Evolutionary conservation across 805 yeast genomes (phyloP).

Genomic region (Sungouiella thailandica): DNA sequence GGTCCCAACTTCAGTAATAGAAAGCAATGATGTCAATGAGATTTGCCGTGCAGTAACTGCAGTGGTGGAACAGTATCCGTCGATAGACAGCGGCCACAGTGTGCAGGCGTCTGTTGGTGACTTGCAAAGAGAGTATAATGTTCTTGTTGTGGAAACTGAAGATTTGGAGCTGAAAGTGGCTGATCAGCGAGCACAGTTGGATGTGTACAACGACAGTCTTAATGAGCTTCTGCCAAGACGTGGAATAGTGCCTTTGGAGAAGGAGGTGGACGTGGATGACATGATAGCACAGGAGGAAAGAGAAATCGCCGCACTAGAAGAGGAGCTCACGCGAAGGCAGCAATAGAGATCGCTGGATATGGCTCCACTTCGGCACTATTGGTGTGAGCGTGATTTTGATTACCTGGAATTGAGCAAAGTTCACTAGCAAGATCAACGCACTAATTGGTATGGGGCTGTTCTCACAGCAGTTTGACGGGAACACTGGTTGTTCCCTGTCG

Average conservation of each 20-base stretch:
- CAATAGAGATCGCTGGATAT: no score
- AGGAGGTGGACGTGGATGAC: constrained; percentile 27
- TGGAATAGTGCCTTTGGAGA: constrained; percentile 5
- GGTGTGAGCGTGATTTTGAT: no score
- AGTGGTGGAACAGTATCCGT: constrained; percentile 7
- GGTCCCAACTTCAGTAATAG: constrained; percentile 9
- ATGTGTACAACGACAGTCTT: constrained; percentile 22
- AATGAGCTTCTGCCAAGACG: constrained; percentile 19
- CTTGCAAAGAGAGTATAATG: constrained; percentile 30
- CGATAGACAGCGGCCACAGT: constrained; percentile 1
- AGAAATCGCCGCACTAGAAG: constrained; percentile 41
- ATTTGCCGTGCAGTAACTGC: constrained; percentile 24
- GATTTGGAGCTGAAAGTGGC: constrained; percentile 40
- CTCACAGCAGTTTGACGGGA: no score
- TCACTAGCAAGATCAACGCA: no score
- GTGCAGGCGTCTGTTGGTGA: constrained; percentile 1
- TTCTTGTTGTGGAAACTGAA: constrained; percentile 33
- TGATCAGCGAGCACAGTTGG: constrained; percentile 38
- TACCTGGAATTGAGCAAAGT: no score
- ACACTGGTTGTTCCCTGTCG: no score
- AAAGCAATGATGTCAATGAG: constrained; percentile 35
- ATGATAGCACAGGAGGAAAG: constrained; percentile 41
- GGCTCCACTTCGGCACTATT: no score
- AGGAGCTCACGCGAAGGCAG: constrained; percentile 22
- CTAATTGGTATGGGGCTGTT: no score